Percentiles rank a stretch among this genome's conserved stretches.
Conservation (phyloP, 768 basidiomycete species). For the Lentinula edodes region DNA sequence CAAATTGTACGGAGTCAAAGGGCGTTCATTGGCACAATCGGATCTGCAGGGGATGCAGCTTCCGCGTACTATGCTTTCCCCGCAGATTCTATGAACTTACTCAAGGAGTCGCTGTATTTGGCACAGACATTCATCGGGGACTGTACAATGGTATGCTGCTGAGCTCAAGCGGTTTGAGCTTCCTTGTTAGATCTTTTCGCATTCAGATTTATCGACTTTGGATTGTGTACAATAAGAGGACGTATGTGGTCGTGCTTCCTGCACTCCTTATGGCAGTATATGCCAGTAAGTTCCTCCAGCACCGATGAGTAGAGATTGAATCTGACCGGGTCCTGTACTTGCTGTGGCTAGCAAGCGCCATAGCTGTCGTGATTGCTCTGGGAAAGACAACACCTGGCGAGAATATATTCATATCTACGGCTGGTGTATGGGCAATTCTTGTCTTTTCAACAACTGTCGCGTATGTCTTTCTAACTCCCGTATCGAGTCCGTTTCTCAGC, state of each 20-base stretch:
- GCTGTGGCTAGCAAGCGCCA: neutral
- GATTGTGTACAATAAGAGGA: neutral
- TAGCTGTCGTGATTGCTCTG: neutral
- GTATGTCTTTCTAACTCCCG: neutral
- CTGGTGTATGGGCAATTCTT: neutral
- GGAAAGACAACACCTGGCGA: neutral
- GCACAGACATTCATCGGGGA: slow-evolving; percentile 1
- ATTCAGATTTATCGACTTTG: neutral
- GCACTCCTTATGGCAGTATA: neutral
- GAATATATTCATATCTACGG: neutral
- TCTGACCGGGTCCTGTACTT: neutral
- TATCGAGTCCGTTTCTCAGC: neutral
- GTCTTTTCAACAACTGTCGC: slow-evolving; percentile 1
- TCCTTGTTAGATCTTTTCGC: neutral
- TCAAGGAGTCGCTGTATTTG: slow-evolving; percentile 3
- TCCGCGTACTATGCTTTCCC: neutral
- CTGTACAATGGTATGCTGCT: neutral
- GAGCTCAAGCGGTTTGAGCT: neutral
- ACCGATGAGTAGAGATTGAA: neutral
- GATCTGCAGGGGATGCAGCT: neutral
- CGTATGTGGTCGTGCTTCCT: neutral
- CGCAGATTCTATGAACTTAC: neutral
- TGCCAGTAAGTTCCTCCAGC: neutral
- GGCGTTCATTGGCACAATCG: neutral
- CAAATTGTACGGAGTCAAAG: neutral